Base-by-base conservation (phyloP, 257 asterid species). In the Solanum chilense region DNA sequence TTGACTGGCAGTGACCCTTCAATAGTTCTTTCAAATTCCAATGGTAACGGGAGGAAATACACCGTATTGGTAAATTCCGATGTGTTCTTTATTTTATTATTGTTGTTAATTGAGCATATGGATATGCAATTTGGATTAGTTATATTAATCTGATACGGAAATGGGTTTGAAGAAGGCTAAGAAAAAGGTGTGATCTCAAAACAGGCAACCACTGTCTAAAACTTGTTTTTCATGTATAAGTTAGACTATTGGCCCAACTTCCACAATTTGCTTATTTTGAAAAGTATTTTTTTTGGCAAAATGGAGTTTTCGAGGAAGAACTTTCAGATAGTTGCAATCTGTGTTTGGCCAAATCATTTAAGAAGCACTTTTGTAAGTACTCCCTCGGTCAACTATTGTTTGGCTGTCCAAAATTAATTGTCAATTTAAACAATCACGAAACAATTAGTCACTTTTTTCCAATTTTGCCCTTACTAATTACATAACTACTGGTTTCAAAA, bases 11-110 rank as follows among this genome's bases (percentile, higher is more conserved):
- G 99, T 91, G 89, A 89, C 88, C 86, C 88, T 31, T 89, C 94
- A 37, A 88, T 86, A 86, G 83, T 86, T 86, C 88, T 49, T 75
- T 89, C 90, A 60, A 87, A 90, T 49, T 88, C 87, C 88, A 89
- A 87, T 90, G 86, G 92, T 42, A 87, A 89, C 31, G 92, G 92
- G 93, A 93, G 90, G 94, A 93, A 94, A 85, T 92, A 90, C 94
- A 94, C 93, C 5, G 90, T 90, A 84, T 90, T 92, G 98, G 99
- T 97, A 94, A 69, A 86, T 66, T 58, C 88, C 87, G 4, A 49
- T 49, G 44, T 49, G 20, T 49, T 81, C 20, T 81, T 81, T 85
- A 84, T 69, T 66, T 3, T 49, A 49, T 81, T 49, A 29, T 45
- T 45, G 5, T 78, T 45, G 2, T 45, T 78, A 44, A 25, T 45